Conservation (phyloP, 306 rosid species). For the Elaeagnus macrophylla region DNA sequence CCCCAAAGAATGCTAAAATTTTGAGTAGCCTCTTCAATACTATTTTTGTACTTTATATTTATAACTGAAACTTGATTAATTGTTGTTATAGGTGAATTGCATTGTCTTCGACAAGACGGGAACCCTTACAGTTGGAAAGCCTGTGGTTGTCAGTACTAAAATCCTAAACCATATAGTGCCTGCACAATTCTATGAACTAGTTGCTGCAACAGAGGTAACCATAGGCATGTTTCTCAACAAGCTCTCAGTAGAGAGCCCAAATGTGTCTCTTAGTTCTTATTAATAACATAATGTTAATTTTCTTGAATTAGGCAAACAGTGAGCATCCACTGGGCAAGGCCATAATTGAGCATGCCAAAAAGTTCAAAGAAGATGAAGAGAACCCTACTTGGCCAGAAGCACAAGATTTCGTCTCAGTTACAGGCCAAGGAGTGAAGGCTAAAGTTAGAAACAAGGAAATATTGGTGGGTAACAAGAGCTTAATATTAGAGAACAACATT, state of each 20-base stretch:
- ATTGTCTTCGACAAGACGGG: conserved; percentile 89
- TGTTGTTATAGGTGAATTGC: conserved; percentile 51
- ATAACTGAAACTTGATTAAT: no score
- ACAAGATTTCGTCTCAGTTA: conserved; percentile 44
- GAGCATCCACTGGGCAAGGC: conserved; percentile 87
- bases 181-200: conserved; percentile 44
- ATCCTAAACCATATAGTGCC: conserved; percentile 26
- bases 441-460: conserved; percentile 38
- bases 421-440: conserved; percentile 79
- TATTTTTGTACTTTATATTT: no score
- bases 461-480: conserved; percentile 60
- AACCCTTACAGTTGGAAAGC: conserved; percentile 81
- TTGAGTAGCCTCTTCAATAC: no score
- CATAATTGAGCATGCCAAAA: conserved; percentile 62
- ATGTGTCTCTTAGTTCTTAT: no score
- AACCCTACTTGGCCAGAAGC: conserved; percentile 58
- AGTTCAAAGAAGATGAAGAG: conserved; percentile 34
- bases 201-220: conserved; percentile 71
- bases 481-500: conserved; percentile 47
- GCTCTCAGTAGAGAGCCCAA: no score
- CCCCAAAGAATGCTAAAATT: no score
- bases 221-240: neutral
- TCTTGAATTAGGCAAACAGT: conserved; percentile 58
- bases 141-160: conserved; percentile 53
- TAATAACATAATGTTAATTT: neutral